Percentiles rank a stretch among this genome's conserved stretches.
Evolutionary conservation across 2,329 filamentous ascomycete genomes (phyloP).

Genomic region (Cladophialophora exuberans): DNA sequence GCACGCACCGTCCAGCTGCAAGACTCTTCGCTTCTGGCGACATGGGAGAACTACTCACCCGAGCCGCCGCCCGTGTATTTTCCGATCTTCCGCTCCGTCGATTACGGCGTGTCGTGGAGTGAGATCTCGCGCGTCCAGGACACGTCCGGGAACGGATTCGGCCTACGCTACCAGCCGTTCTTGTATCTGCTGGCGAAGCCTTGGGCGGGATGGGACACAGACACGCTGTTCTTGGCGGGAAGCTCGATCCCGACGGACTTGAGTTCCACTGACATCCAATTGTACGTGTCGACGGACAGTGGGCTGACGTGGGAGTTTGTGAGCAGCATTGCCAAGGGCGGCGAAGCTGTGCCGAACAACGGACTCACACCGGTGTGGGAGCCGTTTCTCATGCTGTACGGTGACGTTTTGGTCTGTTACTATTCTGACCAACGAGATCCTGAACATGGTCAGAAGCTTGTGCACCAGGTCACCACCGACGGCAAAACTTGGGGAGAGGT

Average conservation of each 20-base stretch:
- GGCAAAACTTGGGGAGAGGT: slow-evolving; percentile 62
- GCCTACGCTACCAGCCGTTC: slow-evolving; percentile 70
- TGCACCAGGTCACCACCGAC: slow-evolving; percentile 65
- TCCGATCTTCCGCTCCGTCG: slow-evolving; percentile 54
- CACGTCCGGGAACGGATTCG: slow-evolving; percentile 62
- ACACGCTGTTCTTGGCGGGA: slow-evolving; percentile 66
- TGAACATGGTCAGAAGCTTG: slow-evolving; percentile 68
- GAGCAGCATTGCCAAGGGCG: slow-evolving; percentile 66
- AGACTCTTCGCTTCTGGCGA: slow-evolving; percentile 42
- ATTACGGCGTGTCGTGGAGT: slow-evolving; percentile 63
- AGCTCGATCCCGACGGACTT: slow-evolving; percentile 60
- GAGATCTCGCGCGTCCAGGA: slow-evolving; percentile 67
- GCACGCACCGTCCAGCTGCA: slow-evolving; percentile 53
- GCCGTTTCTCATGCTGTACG: slow-evolving; percentile 64
- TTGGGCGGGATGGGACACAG: slow-evolving; percentile 62
- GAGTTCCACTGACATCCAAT: slow-evolving; percentile 67
- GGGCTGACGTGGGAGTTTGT: slow-evolving; percentile 70
- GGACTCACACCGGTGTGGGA: slow-evolving; percentile 73
- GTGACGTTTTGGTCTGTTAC: slow-evolving; percentile 65
- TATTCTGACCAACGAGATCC: slow-evolving; percentile 73
- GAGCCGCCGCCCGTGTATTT: slow-evolving; percentile 60
- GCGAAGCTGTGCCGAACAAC: slow-evolving; percentile 65
- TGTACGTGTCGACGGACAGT: slow-evolving; percentile 67
- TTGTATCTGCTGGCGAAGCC: slow-evolving; percentile 64
- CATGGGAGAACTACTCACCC: slow-evolving; percentile 59